Evolutionary conservation across 2,329 filamentous ascomycete species (phyloP), one percentile per base, ranked within the genome.

Genomic region (Raffaelea albimanens): DNA sequence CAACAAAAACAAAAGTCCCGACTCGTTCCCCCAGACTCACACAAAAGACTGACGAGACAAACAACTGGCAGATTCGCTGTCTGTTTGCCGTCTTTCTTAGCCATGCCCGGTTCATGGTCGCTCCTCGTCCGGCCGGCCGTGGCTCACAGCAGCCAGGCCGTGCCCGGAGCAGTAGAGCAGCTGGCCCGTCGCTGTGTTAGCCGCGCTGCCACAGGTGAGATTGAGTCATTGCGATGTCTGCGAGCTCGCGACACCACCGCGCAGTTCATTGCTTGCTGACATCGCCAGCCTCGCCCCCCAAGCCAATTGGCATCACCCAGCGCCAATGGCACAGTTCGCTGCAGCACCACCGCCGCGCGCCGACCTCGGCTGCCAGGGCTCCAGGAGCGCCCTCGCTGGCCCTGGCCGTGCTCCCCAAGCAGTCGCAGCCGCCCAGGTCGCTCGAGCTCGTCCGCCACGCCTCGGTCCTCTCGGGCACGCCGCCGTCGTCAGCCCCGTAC

Each of bases 391-490:
- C 53, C 16, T 52, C 56, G n/a, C 48, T 58, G 40, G 54, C 58
- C 9, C 49, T 62, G 40, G 48, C 53, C n/a, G 40, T 53, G 11
- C 23, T 44, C 14, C 23, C 53, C 45, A 36, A 57, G 58, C n/a
- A n/a, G 25, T 13, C 7, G 25, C 25, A 7, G 25, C 21, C 18
- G 25, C 48, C 56, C 16, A 64, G 58, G 48, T 54, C 65, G 29
- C 56, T 70, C 16, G 61, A 67, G 43, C 57, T 68, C 33, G 61
- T 67, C 46, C 68, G 66, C 23, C 62, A 66, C 62, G 63, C 63
- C 13, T 67, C 67, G 11, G 61, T 64, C 43, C 47, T 63, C 42
- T 57, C 58, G n/a, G 50, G 53, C 36, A 53, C 57, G 14, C 56
- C 60, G 4, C 34, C 34, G 13, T 16, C 34, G 5, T 16, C 25